Percentiles rank a stretch among this genome's conserved stretches.
Conservation (phyloP, 768 basidiomycete species). For the Lactarius vividus region DNA sequence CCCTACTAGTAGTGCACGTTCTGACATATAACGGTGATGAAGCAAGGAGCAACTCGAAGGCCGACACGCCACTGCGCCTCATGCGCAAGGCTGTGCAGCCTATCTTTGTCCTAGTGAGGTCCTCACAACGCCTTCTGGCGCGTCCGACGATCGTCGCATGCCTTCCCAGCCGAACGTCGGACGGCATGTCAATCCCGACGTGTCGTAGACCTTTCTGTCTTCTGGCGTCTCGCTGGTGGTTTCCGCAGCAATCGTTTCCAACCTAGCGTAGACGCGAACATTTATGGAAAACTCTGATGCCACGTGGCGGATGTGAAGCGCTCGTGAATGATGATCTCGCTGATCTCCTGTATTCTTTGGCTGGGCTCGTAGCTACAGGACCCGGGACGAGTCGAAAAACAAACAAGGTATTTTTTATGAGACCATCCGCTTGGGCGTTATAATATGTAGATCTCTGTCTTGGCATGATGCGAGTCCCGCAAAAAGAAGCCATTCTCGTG, state of each 20-base stretch:
- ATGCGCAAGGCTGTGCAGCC: neutral
- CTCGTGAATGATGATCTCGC: neutral
- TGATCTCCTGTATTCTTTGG: neutral
- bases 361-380: neutral
- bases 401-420: neutral
- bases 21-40: neutral
- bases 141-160: neutral
- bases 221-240: neutral
- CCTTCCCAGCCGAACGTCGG: neutral
- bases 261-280: neutral
- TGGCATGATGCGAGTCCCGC: neutral
- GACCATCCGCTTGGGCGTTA: neutral
- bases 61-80: neutral
- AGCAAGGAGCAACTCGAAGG: neutral
- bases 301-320: neutral
- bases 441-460: neutral
- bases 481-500: neutral
- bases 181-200: constrained; percentile 1
- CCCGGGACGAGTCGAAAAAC: neutral
- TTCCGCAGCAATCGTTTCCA: neutral
- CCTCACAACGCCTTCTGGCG: neutral
- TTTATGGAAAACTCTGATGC: neutral
- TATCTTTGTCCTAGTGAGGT: constrained; percentile 10
- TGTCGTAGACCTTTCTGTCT: neutral
- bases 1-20: neutral